Base-by-base conservation (phyloP, 2,329 filamentous ascomycete species). In the Botrytis paeoniae region DNA sequence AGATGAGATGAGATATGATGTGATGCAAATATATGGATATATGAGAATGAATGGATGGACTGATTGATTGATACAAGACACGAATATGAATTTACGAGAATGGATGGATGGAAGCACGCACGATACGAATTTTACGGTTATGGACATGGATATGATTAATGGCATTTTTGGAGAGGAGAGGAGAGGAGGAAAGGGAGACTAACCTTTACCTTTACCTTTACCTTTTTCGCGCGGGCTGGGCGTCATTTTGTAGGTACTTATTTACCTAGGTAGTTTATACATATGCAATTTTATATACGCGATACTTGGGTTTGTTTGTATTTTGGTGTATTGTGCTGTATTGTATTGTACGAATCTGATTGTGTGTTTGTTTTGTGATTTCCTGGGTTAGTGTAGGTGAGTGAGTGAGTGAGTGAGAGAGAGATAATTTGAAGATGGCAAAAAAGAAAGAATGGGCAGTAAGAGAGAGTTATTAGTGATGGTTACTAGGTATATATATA, bases 1-100 rank as follows among this genome's bases (percentile, higher is more conserved):
- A 78, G 83, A 78, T 35, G 41, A 16, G 35, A 37, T 32, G 57
- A 8, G 16, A 20, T 39, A 29, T 0, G 45, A 25, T 20, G 43
- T 16, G 43, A 48, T 51, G 45, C 25, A 51, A n/a, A 51, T n/a
- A 48, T 2, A 14, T 51, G 48, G 48, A 14, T 14, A 3, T n/a
- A 14, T n/a, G 25, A 35, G 35, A 22, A 37, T 25, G 32, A 2
- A 2, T 0, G 2, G 20, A 37, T 22, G 32, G 16, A 7, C 14
- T 37, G 18, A 35, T 8, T 25, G 20, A 12, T 20, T 29, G n/a
- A 48, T 48, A 25, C 9, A 25, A 51, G 48, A 25, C 45, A 51
- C 45, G 22, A 25, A 29, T 12, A 54, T 32, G 57, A 59, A 22
- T 59, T 59, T 22, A 32, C 29, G 29, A 35, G 29, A 35, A 59